Base-by-base conservation (phyloP, 2,329 filamentous ascomycete species). In the Aphanoascus verrucosus region DNA sequence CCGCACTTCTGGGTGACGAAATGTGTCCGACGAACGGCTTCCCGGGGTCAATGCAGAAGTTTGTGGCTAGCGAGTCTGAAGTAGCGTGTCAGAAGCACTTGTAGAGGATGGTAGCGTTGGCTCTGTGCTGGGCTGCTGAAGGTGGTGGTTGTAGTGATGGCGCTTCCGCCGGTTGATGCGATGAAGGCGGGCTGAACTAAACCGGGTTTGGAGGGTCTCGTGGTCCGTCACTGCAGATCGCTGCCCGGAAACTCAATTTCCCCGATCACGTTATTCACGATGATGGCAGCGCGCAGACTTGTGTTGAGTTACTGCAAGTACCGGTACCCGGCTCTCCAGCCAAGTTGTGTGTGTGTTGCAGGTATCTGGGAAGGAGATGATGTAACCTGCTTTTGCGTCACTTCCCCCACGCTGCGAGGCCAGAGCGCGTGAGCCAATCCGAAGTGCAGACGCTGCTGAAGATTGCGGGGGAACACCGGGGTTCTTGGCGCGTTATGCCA, bases 151-250 rank as follows among this genome's bases (percentile, higher is more conserved):
- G 14, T 19, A 19, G 9, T 28, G n/a, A 50, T 28, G 48, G 37
- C 40, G 48, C 38, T 34, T 19, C 14, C 19, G 38, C 11, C 9
- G 48, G 48, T 19, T 19, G n/a, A 19, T 41, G 14, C 15, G 23
- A 15, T 49, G 47, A 41, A 17, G 35, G 38, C 19, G 19, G 46
- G 31, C 9, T 7, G 40, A 15, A 31, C 50, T 52, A 52, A 52
- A 52, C 50, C 50, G 8, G 2, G 50, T 46, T 52, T 14, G 50
- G 42, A 52, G 20, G 35, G 50, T 52, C 50, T 46, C 50, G 50
- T 52, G 50, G 42, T 34, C 38, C 38, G 28, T 8, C 17, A 42
- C 8, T 28, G 38, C 38, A 49, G 46, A 49, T 48, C 45, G 17
- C 32, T 48, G 44, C 14, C 1, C 44, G 31, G 15, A 15, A 32